Evolutionary conservation across 202 grass and related monocot genomes (phyloP).

Genomic region (Tripidium arundinaceum): DNA sequence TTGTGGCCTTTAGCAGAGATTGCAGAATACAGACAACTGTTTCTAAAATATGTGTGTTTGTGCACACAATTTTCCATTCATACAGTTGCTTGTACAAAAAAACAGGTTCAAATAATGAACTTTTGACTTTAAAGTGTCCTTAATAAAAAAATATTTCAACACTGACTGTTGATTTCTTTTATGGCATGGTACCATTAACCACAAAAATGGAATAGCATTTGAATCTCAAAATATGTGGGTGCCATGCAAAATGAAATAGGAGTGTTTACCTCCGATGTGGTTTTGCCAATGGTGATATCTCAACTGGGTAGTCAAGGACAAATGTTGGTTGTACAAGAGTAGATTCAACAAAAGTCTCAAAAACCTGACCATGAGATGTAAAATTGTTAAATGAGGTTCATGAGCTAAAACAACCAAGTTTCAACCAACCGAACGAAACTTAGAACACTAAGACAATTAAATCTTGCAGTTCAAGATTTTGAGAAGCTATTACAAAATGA

Average conservation of each 20-base stretch:
- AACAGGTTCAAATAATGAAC: background rate
- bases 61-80: background rate
- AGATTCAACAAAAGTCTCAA: slow-evolving; percentile 89
- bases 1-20: slow-evolving; percentile 13
- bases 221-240: background rate
- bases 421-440: background rate
- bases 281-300: slow-evolving; percentile 95
- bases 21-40: background rate
- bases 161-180: background rate
- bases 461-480: background rate
- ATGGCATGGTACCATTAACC: background rate
- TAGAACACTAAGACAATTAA: background rate
- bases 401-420: slow-evolving; percentile 4
- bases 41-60: background rate
- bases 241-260: background rate
- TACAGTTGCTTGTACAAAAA: too few relatives aligned
- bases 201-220: background rate
- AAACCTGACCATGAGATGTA: slow-evolving; percentile 60
- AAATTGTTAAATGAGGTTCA: slow-evolving; percentile 9
- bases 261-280: slow-evolving; percentile 73
- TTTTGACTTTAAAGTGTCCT: background rate
- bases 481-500: background rate
- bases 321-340: slow-evolving; percentile 93
- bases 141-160: background rate
- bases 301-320: slow-evolving; percentile 98